Evolutionary conservation across 1,284 basidiomycete genomes (phyloP).

Genomic region (Irpex lacteus): DNA sequence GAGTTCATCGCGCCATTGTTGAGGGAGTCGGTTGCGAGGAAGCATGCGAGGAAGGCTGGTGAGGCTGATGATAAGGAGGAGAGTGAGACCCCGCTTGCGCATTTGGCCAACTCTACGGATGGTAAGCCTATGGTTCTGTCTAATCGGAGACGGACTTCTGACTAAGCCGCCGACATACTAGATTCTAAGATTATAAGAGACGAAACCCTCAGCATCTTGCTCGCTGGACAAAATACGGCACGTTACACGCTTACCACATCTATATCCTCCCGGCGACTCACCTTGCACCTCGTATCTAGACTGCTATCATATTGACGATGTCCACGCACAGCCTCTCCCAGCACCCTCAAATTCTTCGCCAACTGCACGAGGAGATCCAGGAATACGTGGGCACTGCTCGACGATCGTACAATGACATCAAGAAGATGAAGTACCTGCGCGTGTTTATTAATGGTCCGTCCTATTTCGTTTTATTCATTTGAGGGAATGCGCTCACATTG

Average conservation of each 20-base stretch:
- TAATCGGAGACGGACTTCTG: background rate
- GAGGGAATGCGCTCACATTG: background rate
- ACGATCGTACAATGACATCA: slow-evolving; percentile 27
- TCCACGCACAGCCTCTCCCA: slow-evolving; percentile 28
- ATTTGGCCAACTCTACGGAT: slow-evolving; percentile 60
- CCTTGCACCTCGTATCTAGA: too few species aligned
- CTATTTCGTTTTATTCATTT: background rate
- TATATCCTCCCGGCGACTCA: too few species aligned
- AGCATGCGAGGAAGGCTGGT: slow-evolving; percentile 24
- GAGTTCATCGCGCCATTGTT: slow-evolving; percentile 65
- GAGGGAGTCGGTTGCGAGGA: slow-evolving; percentile 40
- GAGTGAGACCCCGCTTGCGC: slow-evolving; percentile 57
- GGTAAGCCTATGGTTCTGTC: slow-evolving; percentile 36
- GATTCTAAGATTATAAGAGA: slow-evolving; percentile 61
- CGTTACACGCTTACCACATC: slow-evolving; percentile 21
- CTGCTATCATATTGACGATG: slow-evolving; percentile 30
- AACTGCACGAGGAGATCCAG: slow-evolving; percentile 22
- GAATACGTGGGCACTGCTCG: slow-evolving; percentile 20
- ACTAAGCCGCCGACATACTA: slow-evolving; percentile 23
- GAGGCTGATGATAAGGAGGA: too few species aligned
- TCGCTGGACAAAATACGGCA: slow-evolving; percentile 72
- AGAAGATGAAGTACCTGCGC: slow-evolving; percentile 28
- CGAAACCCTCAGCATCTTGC: slow-evolving; percentile 68
- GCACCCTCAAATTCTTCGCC: slow-evolving; percentile 28
- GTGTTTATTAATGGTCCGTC: slow-evolving; percentile 32